These are phyloP conservation scores for Apiotrichum domesticum DNA, from an alignment of 1,284 basidiomycete genomes.

Conservation along the genomic window DNA sequence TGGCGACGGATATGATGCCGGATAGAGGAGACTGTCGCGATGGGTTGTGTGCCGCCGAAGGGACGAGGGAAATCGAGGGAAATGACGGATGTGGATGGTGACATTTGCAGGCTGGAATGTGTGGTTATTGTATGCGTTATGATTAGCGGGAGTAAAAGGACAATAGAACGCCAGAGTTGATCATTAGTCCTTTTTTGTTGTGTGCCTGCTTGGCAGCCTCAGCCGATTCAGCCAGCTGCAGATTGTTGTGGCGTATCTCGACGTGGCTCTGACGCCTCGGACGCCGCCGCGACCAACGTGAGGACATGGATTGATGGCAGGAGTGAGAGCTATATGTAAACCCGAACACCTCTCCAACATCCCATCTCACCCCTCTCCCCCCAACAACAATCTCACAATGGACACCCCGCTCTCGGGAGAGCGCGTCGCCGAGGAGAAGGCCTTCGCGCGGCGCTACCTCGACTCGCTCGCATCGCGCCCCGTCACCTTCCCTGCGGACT, in stretches of 20 bases:
- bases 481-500: slow-evolving; percentile 65
- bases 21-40: not conserved
- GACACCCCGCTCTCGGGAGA: slow-evolving; percentile 49
- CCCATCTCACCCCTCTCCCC: not conserved
- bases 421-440: slow-evolving; percentile 55
- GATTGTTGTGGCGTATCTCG: not conserved
- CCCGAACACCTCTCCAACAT: not conserved
- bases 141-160: not conserved
- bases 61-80: not conserved
- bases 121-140: not conserved
- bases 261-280: not conserved
- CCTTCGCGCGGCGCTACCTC: slow-evolving; percentile 66
- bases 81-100: not conserved
- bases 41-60: too few relatives aligned
- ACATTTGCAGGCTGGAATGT: too few relatives aligned
- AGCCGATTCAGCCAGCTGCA: too few relatives aligned
- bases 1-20: not conserved
- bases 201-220: too few relatives aligned
- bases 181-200: too few relatives aligned
- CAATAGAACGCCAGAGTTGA: too few relatives aligned
- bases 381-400: slow-evolving; percentile 10
- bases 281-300: too few relatives aligned
- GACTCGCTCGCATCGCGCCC: slow-evolving; percentile 64
- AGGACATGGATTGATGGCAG: too few relatives aligned
- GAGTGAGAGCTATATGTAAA: not conserved